A percentile compares a stretch with the other conserved stretches of the same genome.
phyloP scores from a whole-genome alignment of 768 basidiomycete genomes.

The Amanita rimosa region DNA sequence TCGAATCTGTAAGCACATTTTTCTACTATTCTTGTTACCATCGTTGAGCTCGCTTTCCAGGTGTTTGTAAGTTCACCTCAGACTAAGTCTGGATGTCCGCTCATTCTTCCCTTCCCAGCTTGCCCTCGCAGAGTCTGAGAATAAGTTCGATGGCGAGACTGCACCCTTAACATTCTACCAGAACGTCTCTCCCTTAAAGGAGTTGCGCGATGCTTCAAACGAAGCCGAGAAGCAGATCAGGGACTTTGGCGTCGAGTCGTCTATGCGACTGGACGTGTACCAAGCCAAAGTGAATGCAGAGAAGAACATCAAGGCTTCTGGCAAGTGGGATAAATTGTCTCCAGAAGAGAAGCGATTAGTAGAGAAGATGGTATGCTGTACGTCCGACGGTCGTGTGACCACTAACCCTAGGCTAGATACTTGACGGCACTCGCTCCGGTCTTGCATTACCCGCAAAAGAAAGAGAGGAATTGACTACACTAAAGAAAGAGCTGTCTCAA shows the following conservation, averaged over 20 bases:
- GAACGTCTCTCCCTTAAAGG: slow-evolving; percentile 65
- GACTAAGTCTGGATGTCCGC: background rate
- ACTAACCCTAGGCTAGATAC: slow-evolving; percentile 25
- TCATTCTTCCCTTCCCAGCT: slow-evolving; percentile 31
- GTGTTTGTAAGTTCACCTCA: slow-evolving; percentile 56
- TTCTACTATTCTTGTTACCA: background rate
- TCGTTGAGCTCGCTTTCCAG: slow-evolving; percentile 21
- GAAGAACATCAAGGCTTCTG: slow-evolving; percentile 53
- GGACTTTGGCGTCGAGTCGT: slow-evolving; percentile 64
- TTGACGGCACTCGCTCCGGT: slow-evolving; percentile 75
- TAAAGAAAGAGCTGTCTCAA: slow-evolving; percentile 73
- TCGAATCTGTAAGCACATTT: slow-evolving; percentile 43
- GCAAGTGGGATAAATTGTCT: slow-evolving; percentile 48
- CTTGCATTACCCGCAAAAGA: slow-evolving; percentile 59
- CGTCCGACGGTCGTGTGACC: background rate
- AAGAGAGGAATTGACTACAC: slow-evolving; percentile 37
- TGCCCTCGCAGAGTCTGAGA: slow-evolving; percentile 50
- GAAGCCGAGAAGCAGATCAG: slow-evolving; percentile 60
- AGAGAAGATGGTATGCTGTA: slow-evolving; percentile 50
- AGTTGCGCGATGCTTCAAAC: slow-evolving; percentile 73
- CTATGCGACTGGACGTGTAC: slow-evolving; percentile 77
- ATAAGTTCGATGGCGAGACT: slow-evolving; percentile 32
- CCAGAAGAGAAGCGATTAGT: slow-evolving; percentile 67
- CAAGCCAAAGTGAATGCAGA: slow-evolving; percentile 59
- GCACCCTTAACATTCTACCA: slow-evolving; percentile 73